Base-by-base conservation (phyloP, 2,329 filamentous ascomycete genomes). In the Erysiphe pulchra region DNA sequence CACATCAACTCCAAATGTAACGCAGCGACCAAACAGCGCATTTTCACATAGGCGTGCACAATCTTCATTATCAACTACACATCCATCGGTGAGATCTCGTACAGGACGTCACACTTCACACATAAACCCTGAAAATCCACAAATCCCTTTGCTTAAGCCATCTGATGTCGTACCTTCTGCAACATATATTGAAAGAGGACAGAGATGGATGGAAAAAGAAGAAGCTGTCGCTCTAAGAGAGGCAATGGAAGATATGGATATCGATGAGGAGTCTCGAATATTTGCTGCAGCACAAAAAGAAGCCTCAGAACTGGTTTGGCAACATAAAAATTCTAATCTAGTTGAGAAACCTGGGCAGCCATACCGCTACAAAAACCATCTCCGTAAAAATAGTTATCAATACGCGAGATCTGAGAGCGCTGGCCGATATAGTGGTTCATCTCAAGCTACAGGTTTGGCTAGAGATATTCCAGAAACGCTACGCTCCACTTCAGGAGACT, bases 131-230 rank as follows among this genome's bases (percentile, higher is more conserved):
- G 14, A 39, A 44, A 37, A 32, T 7, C 32, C 45, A 46, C 31
- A 44, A 16, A 30, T 39, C 17, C 44, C 48, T n/a, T 67, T 69
- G 13, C 55, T 74, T 47, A 74, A 65, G 50, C 70, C 73, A 1
- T 71, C 68, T 2, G 67, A 75, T 44, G 68, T 78, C 43, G 73
- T 78, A 14, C 71, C 75, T 7, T 80, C 69, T 48, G 66, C 73
- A 39, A 73, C 70, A 8, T 85, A 85, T 58, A 76, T 81, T 47
- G 80, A 85, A 59, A 71, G 75, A 47, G 78, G 77, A 16, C 72
- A 75, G 56, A 66, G 80, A 53, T 83, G 79, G 77, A 80, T 82
- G 71, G 80, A 86, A 59, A 81, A 80, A 58, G 78, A 84, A 56
- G 80, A 86, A 60, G 77, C 73, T 4, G 68, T 69, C 33, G 78